Base-by-base conservation (phyloP, 371 early-diverging fungal genomes). In the Mucor velutinosus region DNA sequence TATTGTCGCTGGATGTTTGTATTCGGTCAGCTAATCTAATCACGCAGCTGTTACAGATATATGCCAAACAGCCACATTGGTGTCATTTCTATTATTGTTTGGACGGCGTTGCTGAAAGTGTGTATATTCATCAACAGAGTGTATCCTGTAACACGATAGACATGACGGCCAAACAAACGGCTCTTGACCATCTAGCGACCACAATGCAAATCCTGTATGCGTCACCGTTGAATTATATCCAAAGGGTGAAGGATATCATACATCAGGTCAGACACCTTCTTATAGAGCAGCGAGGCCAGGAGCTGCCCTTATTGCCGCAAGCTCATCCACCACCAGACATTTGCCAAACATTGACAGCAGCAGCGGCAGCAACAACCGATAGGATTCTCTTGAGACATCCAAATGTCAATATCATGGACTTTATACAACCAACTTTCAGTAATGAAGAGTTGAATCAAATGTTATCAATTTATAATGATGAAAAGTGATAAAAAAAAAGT, bases 151-250 rank as follows among this genome's bases (percentile, higher is more conserved):
- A 60, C 45, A 19, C 17, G 6, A n/a, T 7, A 7, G 45, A 45
- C 7, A 7, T 7, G 6, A 2, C 8, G 7, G 19, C 45, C 17
- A 45, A 7, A 45, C 45, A 45, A 45, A 45, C 45, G 19, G 45
- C 45, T 0, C 19, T 45, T 2, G 19, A 45, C 4, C 17, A 45
- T 45, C 19, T 45, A 45, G 7, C 45, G 2, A 45, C 19, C 7
- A 45, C 81, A 1, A 74, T 76, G 49, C 65, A 74, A 55, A 66
- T 83, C 4, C 70, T 83, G 2, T 63, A 72, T 29, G 66, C 74
- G 11, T 85, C 82, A 3, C 87, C 85, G 15, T 72, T 81, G 12
- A 53, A 74, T 0, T 85, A 87, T 35, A 85, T 84, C 81, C 74
- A 75, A 8, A 82, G 78, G 61, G 74, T 87, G 37, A 71, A 73